These are phyloP conservation scores for Henckelia pumila DNA, from an alignment of 257 asterid genomes.

Conservation along the genomic window DNA sequence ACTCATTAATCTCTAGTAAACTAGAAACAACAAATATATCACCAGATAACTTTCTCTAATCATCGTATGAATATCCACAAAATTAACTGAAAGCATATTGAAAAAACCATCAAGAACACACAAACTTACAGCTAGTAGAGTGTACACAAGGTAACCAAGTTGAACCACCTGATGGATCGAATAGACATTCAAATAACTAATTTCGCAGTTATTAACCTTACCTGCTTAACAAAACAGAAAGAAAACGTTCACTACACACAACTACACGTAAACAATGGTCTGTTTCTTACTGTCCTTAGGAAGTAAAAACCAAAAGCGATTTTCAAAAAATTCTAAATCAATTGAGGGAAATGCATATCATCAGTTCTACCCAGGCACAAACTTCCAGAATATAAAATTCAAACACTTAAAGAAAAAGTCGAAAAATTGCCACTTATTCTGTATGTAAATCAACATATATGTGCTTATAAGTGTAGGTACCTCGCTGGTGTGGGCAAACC, in stretches of 20 bases:
- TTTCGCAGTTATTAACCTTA: not conserved
- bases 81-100: not conserved
- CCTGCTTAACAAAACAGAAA: not conserved
- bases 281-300: not conserved
- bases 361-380: too few relatives aligned
- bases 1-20: slow-evolving; percentile 3
- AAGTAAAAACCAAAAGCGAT: too few relatives aligned
- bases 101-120: not conserved
- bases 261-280: not conserved
- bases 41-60: not conserved
- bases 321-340: too few relatives aligned
- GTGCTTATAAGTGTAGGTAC: slow-evolving; percentile 26
- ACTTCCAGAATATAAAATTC: not conserved
- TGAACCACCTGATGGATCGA: not conserved
- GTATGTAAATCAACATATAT: not conserved
- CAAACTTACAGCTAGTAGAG: not conserved
- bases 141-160: not conserved
- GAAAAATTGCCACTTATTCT: not conserved
- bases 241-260: not conserved
- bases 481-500: slow-evolving; percentile 90
- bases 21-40: not conserved
- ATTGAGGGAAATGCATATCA: too few relatives aligned
- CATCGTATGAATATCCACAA: not conserved
- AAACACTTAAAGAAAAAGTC: not conserved
- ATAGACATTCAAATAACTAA: not conserved